A percentile compares a stretch with the other conserved stretches of the same genome.
phyloP scores from a whole-genome alignment of 257 asterid species.

The Przewalskia tangutica region DNA sequence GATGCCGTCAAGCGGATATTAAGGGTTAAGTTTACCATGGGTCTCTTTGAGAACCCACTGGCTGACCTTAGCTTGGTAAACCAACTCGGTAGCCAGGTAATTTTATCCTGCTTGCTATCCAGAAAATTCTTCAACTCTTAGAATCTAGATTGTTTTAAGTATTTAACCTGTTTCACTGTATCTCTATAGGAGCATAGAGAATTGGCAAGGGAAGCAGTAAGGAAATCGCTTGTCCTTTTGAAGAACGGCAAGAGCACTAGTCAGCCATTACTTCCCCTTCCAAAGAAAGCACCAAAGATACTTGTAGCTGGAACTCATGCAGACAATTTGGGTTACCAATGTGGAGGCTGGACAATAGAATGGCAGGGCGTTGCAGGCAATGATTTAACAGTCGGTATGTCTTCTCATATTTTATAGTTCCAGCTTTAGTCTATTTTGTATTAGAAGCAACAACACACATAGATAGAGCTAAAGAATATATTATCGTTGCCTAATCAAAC shows the following conservation, averaged over 20 bases:
- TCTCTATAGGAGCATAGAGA: slow-evolving; percentile 21
- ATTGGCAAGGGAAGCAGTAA: slow-evolving; percentile 36
- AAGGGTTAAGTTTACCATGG: slow-evolving; percentile 36
- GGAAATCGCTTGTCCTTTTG: slow-evolving; percentile 33
- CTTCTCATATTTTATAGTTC: not conserved
- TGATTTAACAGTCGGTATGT: slow-evolving; percentile 8
- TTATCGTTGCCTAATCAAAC: not conserved
- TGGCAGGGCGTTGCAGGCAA: slow-evolving; percentile 31
- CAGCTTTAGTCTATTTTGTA: too few species aligned
- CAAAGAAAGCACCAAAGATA: slow-evolving; percentile 19
- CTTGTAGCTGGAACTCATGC: slow-evolving; percentile 37
- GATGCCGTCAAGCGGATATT: slow-evolving; percentile 39
- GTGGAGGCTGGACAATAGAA: slow-evolving; percentile 36
- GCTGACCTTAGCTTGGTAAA: slow-evolving; percentile 26
- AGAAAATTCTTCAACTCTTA: not conserved
- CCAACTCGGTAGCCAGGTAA: slow-evolving; percentile 36
- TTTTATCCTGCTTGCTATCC: not conserved
- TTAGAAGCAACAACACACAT: not conserved
- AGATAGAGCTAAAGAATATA: not conserved
- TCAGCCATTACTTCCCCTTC: slow-evolving; percentile 25
- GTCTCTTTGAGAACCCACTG: slow-evolving; percentile 35
- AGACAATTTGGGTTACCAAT: slow-evolving; percentile 25
- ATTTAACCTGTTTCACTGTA: not conserved
- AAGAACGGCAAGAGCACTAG: slow-evolving; percentile 19
- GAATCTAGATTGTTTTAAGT: not conserved